These are phyloP conservation scores for Cercospora nicotianae DNA, from an alignment of 2,329 filamentous ascomycete species.

Conservation along the genomic window DNA sequence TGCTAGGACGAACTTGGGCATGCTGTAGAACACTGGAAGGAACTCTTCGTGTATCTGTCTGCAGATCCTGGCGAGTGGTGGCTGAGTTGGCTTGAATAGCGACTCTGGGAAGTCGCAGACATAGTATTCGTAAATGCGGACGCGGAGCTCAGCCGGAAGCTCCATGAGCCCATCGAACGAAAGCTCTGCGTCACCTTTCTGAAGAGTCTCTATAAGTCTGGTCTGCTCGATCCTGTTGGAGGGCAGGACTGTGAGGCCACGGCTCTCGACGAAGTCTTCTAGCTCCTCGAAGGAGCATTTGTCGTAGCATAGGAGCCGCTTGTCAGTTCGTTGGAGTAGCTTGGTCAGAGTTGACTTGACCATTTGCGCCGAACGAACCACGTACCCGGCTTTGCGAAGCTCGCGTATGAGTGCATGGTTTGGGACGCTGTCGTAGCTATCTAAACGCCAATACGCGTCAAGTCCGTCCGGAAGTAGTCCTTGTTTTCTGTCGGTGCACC, in stretches of 20 bases:
- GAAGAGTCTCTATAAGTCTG: neutral
- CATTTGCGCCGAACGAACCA: neutral
- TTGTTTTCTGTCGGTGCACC: too few species aligned
- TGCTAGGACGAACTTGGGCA: neutral
- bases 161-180: neutral
- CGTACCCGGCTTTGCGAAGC: neutral
- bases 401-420: neutral
- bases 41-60: neutral
- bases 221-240: neutral
- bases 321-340: neutral
- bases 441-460: neutral
- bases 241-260: neutral
- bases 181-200: neutral
- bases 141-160: neutral
- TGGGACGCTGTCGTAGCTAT: accelerated
- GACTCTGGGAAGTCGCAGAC: neutral
- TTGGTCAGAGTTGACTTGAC: neutral
- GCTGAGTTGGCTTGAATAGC: neutral
- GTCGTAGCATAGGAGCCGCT: neutral
- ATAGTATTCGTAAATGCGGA: neutral
- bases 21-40: neutral
- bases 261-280: neutral
- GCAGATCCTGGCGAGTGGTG: neutral
- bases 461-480: too few species aligned
- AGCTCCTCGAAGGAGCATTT: neutral